These are phyloP conservation scores for Cetraspora pellucida DNA, from an alignment of 192 early-diverging fungal genomes.

Conservation along the genomic window DNA sequence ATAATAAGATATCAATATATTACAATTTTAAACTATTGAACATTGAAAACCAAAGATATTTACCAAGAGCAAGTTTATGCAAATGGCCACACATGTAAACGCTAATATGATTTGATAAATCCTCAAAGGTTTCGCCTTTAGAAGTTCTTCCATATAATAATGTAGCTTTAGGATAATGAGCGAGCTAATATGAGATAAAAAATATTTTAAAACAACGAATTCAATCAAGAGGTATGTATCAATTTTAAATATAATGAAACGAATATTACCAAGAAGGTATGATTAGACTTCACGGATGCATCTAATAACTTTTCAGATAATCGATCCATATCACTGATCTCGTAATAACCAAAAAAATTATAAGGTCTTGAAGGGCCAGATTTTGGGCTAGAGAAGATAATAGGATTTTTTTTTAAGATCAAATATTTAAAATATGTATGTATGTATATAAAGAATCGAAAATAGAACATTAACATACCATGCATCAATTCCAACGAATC, in stretches of 20 bases:
- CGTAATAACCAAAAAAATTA: constrained; percentile 90
- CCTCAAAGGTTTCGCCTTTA: constrained; percentile 59
- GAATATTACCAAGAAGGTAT: constrained; percentile 65
- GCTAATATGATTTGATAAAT: constrained; percentile 64
- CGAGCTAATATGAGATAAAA: constrained; percentile 51
- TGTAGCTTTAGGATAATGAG: constrained; percentile 82
- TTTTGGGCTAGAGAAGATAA: constrained; percentile 47
- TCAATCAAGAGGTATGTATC: not conserved
- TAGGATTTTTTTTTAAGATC: too few relatives aligned
- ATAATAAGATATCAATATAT: not conserved
- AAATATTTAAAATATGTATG: not conserved
- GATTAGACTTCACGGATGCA: constrained; percentile 46
- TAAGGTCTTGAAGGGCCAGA: constrained; percentile 77
- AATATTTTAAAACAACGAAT: constrained; percentile 34
- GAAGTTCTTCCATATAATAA: constrained; percentile 70
- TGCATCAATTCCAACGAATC: constrained; percentile 82
- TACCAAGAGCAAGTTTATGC: constrained; percentile 70
- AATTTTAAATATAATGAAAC: not conserved
- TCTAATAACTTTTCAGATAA: constrained; percentile 57
- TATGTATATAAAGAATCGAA: not conserved
- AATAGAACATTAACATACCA: constrained; percentile 49
- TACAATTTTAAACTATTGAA: not conserved
- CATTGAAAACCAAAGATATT: not conserved
- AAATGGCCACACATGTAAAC: constrained; percentile 87
- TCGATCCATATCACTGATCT: constrained; percentile 70